These are phyloP conservation scores for Alnus glutinosa DNA, from an alignment of 306 rosid species.

Conservation along the genomic window DNA sequence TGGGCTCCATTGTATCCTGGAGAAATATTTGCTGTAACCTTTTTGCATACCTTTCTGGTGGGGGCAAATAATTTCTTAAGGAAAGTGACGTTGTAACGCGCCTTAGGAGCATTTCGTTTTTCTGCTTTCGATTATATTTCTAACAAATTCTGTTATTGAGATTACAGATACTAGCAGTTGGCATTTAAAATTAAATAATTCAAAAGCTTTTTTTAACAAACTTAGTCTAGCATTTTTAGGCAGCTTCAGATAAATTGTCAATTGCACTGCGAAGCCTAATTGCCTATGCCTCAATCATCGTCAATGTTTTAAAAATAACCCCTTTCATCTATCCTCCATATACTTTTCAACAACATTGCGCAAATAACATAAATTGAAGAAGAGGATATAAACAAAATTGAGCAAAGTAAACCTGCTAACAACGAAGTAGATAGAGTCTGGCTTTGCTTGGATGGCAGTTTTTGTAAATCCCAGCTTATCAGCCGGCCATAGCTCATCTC, in stretches of 20 bases:
- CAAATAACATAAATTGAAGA: slow-evolving; percentile 10
- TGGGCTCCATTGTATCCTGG: too few species aligned
- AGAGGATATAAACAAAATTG: background rate
- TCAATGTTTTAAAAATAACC: background rate
- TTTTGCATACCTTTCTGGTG: too few species aligned
- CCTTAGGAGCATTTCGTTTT: too few species aligned
- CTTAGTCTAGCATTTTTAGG: too few species aligned
- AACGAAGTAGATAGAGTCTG: slow-evolving; percentile 92
- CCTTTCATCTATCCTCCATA: background rate
- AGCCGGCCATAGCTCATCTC: slow-evolving; percentile 99
- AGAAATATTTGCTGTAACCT: too few species aligned
- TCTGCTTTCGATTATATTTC: too few species aligned
- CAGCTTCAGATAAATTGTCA: background rate
- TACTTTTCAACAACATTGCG: background rate
- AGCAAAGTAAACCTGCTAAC: slow-evolving; percentile 71
- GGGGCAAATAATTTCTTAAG: too few species aligned
- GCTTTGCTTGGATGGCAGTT: slow-evolving; percentile 95
- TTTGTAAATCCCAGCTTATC: slow-evolving; percentile 98
- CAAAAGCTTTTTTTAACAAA: too few species aligned
- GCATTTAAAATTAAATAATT: background rate
- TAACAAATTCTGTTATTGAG: background rate
- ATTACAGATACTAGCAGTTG: background rate
- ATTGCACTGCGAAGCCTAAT: background rate
- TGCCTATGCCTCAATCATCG: background rate
- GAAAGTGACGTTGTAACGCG: too few species aligned